These are phyloP conservation scores for Eutypella sp. DNA, from an alignment of 2,329 filamentous ascomycete species.

Conservation along the genomic window DNA sequence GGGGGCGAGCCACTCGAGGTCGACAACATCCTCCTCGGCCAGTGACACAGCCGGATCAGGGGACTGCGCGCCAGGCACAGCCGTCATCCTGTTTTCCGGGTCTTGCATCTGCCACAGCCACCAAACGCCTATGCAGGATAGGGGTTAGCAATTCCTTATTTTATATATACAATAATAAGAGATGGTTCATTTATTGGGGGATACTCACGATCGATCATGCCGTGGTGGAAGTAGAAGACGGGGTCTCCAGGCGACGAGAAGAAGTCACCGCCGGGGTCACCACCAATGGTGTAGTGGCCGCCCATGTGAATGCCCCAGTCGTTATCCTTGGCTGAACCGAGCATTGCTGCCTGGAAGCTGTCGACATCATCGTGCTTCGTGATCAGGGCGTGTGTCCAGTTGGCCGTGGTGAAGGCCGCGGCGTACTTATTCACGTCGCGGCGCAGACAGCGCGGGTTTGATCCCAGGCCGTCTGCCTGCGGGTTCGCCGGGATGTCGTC, in stretches of 20 bases:
- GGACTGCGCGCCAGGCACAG: not conserved
- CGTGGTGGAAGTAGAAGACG: constrained; percentile 19
- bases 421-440: constrained; percentile 34
- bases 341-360: constrained; percentile 31
- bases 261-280: constrained; percentile 30
- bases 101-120: constrained; percentile 16
- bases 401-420: constrained; percentile 7
- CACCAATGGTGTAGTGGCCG: constrained; percentile 34
- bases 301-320: constrained; percentile 31
- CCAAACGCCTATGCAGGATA: constrained; percentile 11
- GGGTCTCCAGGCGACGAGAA: constrained; percentile 26
- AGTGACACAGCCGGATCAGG: not conserved
- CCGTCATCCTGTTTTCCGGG: not conserved
- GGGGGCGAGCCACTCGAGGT: not conserved
- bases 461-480: constrained; percentile 28
- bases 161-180: not conserved
- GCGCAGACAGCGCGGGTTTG: constrained; percentile 42
- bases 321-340: too few species aligned
- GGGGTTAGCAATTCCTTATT: not conserved
- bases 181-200: not conserved
- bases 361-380: constrained; percentile 24
- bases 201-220: constrained; percentile 9
- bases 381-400: constrained; percentile 20
- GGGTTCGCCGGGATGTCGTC: constrained; percentile 19
- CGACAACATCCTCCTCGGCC: not conserved